phyloP scores from a whole-genome alignment of 2,329 filamentous ascomycete species.

The Aureobasidium sp. region DNA sequence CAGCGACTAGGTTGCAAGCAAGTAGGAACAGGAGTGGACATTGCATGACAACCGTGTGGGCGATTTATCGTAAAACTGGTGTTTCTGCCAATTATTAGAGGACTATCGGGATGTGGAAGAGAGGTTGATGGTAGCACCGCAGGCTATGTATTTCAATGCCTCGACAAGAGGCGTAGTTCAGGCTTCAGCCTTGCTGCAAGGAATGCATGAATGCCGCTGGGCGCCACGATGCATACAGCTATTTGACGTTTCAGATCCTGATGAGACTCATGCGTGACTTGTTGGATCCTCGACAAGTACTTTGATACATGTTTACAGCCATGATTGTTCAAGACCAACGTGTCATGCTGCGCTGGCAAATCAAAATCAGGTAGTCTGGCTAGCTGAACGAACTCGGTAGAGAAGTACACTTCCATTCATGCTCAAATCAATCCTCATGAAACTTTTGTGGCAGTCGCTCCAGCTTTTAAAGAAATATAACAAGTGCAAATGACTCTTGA shows the following conservation, averaged over 20 bases:
- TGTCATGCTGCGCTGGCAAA: not conserved
- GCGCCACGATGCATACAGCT: not conserved
- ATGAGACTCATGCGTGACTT: not conserved
- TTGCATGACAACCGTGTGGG: not conserved
- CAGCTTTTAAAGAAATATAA: too few species aligned
- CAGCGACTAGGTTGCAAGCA: not conserved
- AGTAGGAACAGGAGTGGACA: slow-evolving; percentile 6
- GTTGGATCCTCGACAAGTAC: not conserved
- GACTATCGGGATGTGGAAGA: not conserved
- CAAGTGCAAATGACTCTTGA: not conserved
- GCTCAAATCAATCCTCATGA: not conserved
- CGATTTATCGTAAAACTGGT: too few species aligned
- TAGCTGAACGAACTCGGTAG: not conserved
- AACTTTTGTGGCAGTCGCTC: too few species aligned
- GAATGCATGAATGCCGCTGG: not conserved
- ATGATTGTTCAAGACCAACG: not conserved
- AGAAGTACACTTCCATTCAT: not conserved
- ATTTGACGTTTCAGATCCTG: not conserved
- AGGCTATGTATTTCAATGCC: not conserved
- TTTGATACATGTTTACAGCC: not conserved
- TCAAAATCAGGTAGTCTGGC: not conserved
- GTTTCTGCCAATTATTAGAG: too few species aligned
- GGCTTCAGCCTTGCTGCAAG: not conserved
- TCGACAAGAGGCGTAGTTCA: not conserved
- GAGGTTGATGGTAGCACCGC: not conserved